Percentiles rank a stretch among this genome's conserved stretches.
These are phyloP conservation scores for Chloranthus sessilifolius DNA, from an alignment of 164 flowering plant genomes.

Conservation along the genomic window DNA sequence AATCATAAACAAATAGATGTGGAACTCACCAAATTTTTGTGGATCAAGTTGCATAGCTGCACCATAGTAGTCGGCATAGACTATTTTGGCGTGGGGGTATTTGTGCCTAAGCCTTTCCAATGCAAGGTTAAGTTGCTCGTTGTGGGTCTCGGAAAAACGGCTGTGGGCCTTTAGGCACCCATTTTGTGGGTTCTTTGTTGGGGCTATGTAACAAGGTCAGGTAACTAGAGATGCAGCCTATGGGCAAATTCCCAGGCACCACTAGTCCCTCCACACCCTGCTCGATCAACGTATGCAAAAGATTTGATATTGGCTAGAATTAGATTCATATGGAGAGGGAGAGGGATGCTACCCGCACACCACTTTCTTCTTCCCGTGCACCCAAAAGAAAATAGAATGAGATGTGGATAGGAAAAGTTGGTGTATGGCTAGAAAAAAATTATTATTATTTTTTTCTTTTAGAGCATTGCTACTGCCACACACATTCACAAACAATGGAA, in stretches of 20 bases:
- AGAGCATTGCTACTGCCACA: no score
- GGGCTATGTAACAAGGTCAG: conserved; percentile 12
- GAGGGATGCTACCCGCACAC: no score
- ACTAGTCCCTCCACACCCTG: conserved; percentile 27
- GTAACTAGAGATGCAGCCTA: conserved; percentile 25
- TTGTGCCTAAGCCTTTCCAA: conserved; percentile 14
- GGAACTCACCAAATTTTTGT: conserved; percentile 18
- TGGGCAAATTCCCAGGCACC: conserved; percentile 38
- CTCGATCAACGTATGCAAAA: conserved; percentile 26
- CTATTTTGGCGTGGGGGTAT: conserved; percentile 29
- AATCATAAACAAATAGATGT: not conserved
- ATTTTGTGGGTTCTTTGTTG: conserved; percentile 15
- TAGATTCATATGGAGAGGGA: no score
- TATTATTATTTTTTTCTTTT: no score
- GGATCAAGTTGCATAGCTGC: conserved; percentile 31
- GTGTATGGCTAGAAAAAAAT: no score
- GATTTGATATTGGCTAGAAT: no score
- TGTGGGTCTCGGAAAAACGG: conserved; percentile 27
- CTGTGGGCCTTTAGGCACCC: conserved; percentile 35
- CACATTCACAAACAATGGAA: no score
- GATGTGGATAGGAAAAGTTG: no score
- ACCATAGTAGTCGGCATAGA: conserved; percentile 45
- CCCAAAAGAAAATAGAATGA: no score
- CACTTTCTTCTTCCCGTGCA: no score
- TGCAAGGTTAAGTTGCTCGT: conserved; percentile 22